Base-by-base conservation (phyloP, 345 rosid species). In the Camelina hispida region DNA sequence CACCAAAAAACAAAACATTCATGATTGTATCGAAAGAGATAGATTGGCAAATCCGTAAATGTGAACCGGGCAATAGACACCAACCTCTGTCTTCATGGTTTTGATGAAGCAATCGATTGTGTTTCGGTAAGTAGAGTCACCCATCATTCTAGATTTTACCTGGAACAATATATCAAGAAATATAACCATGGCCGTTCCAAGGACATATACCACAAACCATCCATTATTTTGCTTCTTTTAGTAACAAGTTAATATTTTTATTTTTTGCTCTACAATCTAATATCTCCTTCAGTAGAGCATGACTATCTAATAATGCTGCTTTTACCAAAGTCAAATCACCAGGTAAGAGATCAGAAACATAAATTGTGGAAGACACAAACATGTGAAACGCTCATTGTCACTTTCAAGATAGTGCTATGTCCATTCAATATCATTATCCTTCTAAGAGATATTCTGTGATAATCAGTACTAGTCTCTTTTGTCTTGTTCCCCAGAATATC, bases 81-180 rank as follows among this genome's bases (percentile, higher is more conserved):
- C 0, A 69, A 77, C 99, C 91, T 95, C 99, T 11, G 84, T 84
- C 83, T 85, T 92, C 89, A 88, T 68, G 40, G 99, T 95, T 84
- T 85, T 95, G 73, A 88, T 38, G 80, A 95, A 92, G 83, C 99
- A 95, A 78, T 95, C 99, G 9, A 90, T 38, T 46, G 99, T 95
- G 83, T 79, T 95, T 76, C 77, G 90, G 85, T 89, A 92, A 72
- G 91, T 83, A 57, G 97, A 81, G 79, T 95, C 99, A 62, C 99
- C 99, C 97, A 95, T 90, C 99, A 95, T 95, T 81, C 99, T 88
- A 5, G 99, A 95, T 86, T 95, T 95, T 68, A 95, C 97, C 99
- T 92, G 87, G 71, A 83, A 81, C 71, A 84, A 77, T 68, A 71
- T 58, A 60, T 42, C 65, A 60, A 52, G 37, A 70, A 46, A 18